A percentile compares a stretch with the other conserved stretches of the same genome.
phyloP scores from a whole-genome alignment of 2,329 filamentous ascomycete species.

The Mycosphaerella arachidis region DNA sequence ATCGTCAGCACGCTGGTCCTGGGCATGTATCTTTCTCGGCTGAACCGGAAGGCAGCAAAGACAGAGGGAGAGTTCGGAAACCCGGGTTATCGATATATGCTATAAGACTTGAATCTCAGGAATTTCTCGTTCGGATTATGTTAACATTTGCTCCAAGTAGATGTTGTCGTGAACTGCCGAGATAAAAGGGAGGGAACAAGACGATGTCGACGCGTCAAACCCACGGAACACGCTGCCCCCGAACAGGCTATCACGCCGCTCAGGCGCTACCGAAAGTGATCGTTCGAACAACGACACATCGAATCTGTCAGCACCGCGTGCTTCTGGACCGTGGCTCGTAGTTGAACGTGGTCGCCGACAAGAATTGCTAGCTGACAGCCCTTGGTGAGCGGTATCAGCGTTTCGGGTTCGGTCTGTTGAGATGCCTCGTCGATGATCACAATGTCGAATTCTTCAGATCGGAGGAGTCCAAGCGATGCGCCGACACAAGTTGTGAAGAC shows the following conservation, averaged over 20 bases:
- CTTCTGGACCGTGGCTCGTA: constrained; percentile 3
- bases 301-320: constrained; percentile 2
- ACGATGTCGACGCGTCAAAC: too few species aligned
- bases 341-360: constrained; percentile 7
- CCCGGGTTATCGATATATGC: neutral
- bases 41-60: constrained; percentile 1
- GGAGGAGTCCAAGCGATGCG: constrained; percentile 1
- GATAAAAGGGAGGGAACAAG: too few species aligned
- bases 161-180: too few species aligned
- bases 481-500: constrained; percentile 7
- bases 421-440: constrained; percentile 6
- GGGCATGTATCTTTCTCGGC: neutral
- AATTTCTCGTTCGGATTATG: too few species aligned
- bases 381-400: constrained; percentile 1
- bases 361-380: constrained; percentile 2
- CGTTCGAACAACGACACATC: constrained; percentile 5
- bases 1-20: neutral
- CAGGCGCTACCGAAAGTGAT: too few species aligned
- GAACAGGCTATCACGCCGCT: too few species aligned
- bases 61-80: neutral
- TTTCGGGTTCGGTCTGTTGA: constrained; percentile 6
- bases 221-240: too few species aligned
- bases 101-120: neutral
- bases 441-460: constrained; percentile 1
- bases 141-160: too few species aligned